Base-by-base conservation (phyloP, 2,329 filamentous ascomycete species). In the Boeremia exigua region DNA sequence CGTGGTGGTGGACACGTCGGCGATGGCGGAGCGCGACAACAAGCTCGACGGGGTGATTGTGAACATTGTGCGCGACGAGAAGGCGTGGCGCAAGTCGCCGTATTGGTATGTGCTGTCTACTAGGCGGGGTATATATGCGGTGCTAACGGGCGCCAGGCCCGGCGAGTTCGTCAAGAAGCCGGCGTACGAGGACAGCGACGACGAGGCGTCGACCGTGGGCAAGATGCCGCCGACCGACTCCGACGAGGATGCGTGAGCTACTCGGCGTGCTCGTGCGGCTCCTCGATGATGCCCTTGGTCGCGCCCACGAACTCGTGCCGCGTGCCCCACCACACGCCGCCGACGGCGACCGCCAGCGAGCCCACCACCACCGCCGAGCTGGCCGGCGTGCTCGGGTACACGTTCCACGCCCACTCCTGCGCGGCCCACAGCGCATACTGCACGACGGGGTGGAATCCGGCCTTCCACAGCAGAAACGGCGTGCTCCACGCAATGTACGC, bases 361-460 rank as follows among this genome's bases (percentile, higher is more conserved):
- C 81, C 82, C 12, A 99, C 90, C 8, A 92, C 93, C 6, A 83
- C 78, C 59, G 77, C 75, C 6, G 88, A 90, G 73, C 88, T 90
- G 32, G 72, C 61, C 50, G 81, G 76, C 30, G 88, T 89, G 72
- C 92, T 96, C n/a, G 93, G 93, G 72, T 90, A 97, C 9, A 93
- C 86, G 66, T 97, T 96, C 93, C 93, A 97, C 11, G 90, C 91
- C 88, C 89, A 93, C 75, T 97, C 93, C 76, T 97, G 93, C 56
- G 85, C 81, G 3, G 81, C 83, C 89, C 91, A 96, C 9, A 93
- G 76, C 4, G 77, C 78, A 68, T 88, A 88, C 63, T 92, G 84
- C 29, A 89, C 68, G 10, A 88, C 70, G 0, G 89, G 88, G 66
- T 89, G 87, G 57, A 87, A 79, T 1, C 88, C 87, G 51, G 88